These are phyloP conservation scores for Alternaria metachromatica DNA, from an alignment of 2,329 filamentous ascomycete genomes.

Conservation along the genomic window DNA sequence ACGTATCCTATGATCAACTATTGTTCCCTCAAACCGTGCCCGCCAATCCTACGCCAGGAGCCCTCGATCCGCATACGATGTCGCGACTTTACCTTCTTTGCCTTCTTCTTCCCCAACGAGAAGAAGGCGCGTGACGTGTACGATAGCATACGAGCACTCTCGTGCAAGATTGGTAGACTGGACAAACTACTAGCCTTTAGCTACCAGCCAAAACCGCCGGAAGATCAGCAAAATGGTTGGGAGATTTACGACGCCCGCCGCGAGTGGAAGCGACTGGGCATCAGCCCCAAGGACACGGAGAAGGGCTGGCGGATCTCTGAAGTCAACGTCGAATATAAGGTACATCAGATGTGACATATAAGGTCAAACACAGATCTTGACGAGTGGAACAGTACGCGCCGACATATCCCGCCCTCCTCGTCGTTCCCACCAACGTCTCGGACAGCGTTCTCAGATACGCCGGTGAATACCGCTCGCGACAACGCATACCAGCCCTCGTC, in stretches of 20 bases:
- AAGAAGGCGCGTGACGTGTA: conserved; percentile 81
- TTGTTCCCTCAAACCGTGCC: conserved; percentile 78
- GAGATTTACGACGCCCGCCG: conserved; percentile 81
- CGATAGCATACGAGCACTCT: conserved; percentile 81
- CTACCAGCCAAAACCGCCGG: conserved; percentile 76
- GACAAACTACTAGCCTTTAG: conserved; percentile 92
- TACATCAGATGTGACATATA: conserved; percentile 34
- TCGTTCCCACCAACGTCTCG: conserved; percentile 88
- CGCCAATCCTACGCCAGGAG: conserved; percentile 70
- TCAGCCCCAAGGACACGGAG: conserved; percentile 79
- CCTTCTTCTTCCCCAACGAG: conserved; percentile 83
- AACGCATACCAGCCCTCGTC: conserved; percentile 85
- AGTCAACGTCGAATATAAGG: conserved; percentile 85
- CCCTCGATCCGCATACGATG: conserved; percentile 87
- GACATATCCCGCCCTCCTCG: conserved; percentile 86
- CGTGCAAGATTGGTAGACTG: conserved; percentile 80
- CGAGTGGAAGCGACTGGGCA: conserved; percentile 87
- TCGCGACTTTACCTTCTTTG: conserved; percentile 92
- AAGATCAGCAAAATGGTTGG: conserved; percentile 81
- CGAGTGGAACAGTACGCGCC: conserved; percentile 70
- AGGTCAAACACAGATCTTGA: conserved; percentile 17
- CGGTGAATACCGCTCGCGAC: conserved; percentile 83
- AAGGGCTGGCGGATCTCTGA: conserved; percentile 87
- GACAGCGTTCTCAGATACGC: conserved; percentile 97
- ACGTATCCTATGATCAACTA: conserved; percentile 90